phyloP scores from a whole-genome alignment of 2,329 filamentous ascomycete species.

The Venturia carpophila region DNA sequence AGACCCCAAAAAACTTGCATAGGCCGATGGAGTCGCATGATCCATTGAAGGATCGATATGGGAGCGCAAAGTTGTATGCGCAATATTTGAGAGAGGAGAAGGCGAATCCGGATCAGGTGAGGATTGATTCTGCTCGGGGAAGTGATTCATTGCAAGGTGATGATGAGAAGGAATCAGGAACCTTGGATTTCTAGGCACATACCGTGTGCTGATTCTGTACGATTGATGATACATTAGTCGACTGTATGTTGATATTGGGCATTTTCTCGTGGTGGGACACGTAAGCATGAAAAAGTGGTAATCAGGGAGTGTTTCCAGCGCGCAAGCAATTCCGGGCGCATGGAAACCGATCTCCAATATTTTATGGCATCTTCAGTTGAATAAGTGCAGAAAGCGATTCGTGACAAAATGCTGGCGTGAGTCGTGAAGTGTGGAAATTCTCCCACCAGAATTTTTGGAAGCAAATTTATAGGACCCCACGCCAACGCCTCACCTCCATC shows the following conservation, averaged over 20 bases:
- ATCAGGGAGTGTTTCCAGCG: not conserved
- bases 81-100: constrained; percentile 27
- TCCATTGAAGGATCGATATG: constrained; percentile 20
- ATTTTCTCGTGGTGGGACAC: not conserved
- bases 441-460: constrained; percentile 7
- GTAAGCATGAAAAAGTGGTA: not conserved
- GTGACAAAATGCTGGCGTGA: not conserved
- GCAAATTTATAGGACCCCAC: constrained; percentile 7
- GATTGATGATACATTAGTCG: not conserved
- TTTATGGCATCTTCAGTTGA: no score
- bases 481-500: not conserved
- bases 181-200: not conserved
- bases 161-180: not conserved
- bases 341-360: no score
- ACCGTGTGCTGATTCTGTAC: not conserved
- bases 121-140: not conserved
- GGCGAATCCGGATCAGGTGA: not conserved
- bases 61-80: constrained; percentile 29
- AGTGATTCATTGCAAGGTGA: not conserved
- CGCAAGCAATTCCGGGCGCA: not conserved
- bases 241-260: not conserved
- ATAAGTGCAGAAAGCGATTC: not conserved
- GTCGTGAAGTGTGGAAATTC: not conserved
- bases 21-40: not conserved
- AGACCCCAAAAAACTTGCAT: not conserved